Evolutionary conservation across 1,284 basidiomycete species (phyloP).

Genomic region (Xanthoconium separans): DNA sequence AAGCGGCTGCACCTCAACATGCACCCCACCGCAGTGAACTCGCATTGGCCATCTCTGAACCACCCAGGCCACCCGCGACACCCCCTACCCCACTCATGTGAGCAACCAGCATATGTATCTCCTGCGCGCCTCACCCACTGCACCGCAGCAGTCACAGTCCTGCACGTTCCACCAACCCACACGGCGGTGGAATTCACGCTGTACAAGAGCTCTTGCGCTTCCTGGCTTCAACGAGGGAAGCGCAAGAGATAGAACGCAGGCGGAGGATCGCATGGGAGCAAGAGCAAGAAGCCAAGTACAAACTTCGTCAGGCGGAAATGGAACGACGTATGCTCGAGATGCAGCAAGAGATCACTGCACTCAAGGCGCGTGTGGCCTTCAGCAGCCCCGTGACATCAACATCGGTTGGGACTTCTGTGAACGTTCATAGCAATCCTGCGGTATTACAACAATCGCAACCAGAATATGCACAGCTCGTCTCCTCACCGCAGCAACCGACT

Average conservation of each 20-base stretch:
- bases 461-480: constrained; percentile 12
- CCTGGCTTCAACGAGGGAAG: constrained; percentile 51
- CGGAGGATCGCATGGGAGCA: constrained; percentile 64
- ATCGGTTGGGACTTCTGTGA: constrained; percentile 3
- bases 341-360: constrained; percentile 53
- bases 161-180: constrained; percentile 17
- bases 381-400: constrained; percentile 22
- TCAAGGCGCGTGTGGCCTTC: constrained; percentile 45
- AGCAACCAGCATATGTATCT: constrained; percentile 7
- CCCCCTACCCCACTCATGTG: constrained; percentile 28
- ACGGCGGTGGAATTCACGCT: constrained; percentile 40
- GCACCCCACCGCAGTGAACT: constrained; percentile 57
- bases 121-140: background rate
- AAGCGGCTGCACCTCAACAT: constrained; percentile 35
- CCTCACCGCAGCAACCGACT: constrained; percentile 31
- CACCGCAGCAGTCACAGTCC: constrained; percentile 11
- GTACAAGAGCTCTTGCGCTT: constrained; percentile 59
- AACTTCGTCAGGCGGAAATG: constrained; percentile 55
- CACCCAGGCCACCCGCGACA: constrained; percentile 36
- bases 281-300: constrained; percentile 60
- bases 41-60: constrained; percentile 55
- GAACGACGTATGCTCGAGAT: constrained; percentile 57
- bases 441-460: constrained; percentile 13
- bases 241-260: constrained; percentile 55
- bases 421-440: background rate